These are phyloP conservation scores for Fraxinus anomala DNA, from an alignment of 257 asterid genomes.

Conservation along the genomic window DNA sequence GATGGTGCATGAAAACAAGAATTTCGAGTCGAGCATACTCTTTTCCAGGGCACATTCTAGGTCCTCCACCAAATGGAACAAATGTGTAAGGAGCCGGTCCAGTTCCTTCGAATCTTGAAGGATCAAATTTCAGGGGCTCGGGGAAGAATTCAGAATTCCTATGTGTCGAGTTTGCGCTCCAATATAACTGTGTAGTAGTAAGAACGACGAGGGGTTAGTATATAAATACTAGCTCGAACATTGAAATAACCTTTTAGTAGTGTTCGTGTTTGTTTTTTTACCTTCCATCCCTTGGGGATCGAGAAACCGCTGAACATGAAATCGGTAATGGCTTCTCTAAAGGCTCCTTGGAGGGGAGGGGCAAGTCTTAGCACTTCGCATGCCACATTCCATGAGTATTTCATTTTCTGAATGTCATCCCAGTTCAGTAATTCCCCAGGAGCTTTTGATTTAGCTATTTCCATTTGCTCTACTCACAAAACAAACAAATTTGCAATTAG, in stretches of 20 bases:
- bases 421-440: conserved; percentile 46
- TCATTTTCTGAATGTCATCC: conserved; percentile 60
- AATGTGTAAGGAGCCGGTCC: conserved; percentile 53
- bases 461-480: conserved; percentile 53
- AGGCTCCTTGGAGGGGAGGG: conserved; percentile 62
- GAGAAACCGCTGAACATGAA: conserved; percentile 53
- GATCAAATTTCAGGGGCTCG: conserved; percentile 40
- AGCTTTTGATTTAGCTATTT: conserved; percentile 45
- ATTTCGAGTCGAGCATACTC: conserved; percentile 49
- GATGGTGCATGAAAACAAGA: conserved; percentile 51
- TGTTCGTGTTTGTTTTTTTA: neutral
- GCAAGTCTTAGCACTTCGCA: conserved; percentile 58
- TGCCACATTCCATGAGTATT: conserved; percentile 65
- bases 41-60: conserved; percentile 52
- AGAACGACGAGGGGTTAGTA: neutral
- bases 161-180: conserved; percentile 55
- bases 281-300: conserved; percentile 70
- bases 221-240: too few species aligned
- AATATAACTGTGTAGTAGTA: conserved; percentile 34
- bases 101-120: conserved; percentile 43
- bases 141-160: conserved; percentile 37
- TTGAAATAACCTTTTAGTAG: neutral
- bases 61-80: conserved; percentile 51
- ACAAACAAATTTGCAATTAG: neutral
- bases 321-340: conserved; percentile 52